Conservation (phyloP, 2,329 filamentous ascomycete genomes). For the Botrytis byssoidea region DNA sequence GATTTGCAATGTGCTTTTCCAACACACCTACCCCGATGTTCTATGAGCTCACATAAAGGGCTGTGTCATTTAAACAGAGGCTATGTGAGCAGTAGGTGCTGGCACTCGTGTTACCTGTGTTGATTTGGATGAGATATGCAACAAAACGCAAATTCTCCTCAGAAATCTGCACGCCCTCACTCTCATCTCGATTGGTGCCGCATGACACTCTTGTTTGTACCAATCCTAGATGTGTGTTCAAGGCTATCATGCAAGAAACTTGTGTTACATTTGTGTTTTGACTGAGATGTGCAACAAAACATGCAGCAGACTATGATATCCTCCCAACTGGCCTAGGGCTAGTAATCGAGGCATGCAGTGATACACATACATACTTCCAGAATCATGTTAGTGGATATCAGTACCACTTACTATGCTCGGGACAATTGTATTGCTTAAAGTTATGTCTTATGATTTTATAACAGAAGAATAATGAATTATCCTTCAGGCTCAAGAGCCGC, state of each 20-base stretch:
- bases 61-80: background rate
- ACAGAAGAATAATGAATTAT: background rate
- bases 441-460: background rate
- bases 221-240: background rate
- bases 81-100: too few species aligned
- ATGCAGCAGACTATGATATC: background rate
- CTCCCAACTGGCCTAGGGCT: background rate
- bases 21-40: background rate
- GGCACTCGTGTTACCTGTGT: background rate
- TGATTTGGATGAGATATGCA: conserved; percentile 12
- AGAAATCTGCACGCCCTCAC: background rate
- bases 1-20: background rate
- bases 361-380: background rate
- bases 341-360: background rate
- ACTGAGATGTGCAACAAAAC: conserved; percentile 17
- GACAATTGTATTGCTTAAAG: background rate
- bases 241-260: background rate
- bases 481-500: too few species aligned
- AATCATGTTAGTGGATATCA: background rate
- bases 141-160: background rate
- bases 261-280: conserved; percentile 1
- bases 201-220: background rate
- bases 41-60: background rate
- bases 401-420: background rate
- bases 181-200: too few species aligned